Evolutionary conservation across 257 asterid species (phyloP).

Genomic region (Gynochthodes officinalis): DNA sequence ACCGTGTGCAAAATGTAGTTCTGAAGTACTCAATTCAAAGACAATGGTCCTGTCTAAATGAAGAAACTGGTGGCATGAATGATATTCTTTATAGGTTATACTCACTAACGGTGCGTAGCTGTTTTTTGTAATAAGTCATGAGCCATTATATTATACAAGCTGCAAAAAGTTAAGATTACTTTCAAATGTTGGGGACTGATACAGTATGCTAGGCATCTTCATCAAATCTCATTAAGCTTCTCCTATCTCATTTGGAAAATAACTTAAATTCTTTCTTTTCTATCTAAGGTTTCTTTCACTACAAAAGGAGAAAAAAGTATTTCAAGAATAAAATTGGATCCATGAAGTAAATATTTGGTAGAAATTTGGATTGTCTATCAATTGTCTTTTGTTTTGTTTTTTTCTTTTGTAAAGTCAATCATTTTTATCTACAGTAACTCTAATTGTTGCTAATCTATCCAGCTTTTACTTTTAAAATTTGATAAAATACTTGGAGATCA

Average conservation of each 20-base stretch:
- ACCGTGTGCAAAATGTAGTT: slow-evolving; percentile 79
- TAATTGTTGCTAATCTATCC: not conserved
- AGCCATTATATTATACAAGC: not conserved
- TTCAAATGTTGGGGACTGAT: not conserved
- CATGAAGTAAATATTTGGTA: not conserved
- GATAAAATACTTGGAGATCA: not conserved
- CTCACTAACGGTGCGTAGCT: slow-evolving; percentile 55
- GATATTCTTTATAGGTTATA: slow-evolving; percentile 75
- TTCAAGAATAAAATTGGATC: not conserved
- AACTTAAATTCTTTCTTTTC: not conserved
- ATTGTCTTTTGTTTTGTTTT: not conserved
- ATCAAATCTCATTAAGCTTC: not conserved
- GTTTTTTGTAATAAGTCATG: not conserved
- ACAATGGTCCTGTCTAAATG: slow-evolving; percentile 73
- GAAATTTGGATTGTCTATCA: not conserved
- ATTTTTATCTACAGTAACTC: no score
- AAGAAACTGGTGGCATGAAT: slow-evolving; percentile 97
- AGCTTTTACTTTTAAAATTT: not conserved
- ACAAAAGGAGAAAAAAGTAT: not conserved
- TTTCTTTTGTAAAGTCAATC: not conserved
- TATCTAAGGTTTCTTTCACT: not conserved
- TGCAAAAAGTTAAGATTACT: not conserved
- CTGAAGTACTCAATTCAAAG: slow-evolving; percentile 56
- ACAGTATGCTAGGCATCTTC: not conserved
- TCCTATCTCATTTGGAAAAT: not conserved